A percentile compares a stretch with the other conserved stretches of the same genome.
Evolutionary conservation across 306 rosid genomes (phyloP).

Genomic region (Alnus glutinosa): DNA sequence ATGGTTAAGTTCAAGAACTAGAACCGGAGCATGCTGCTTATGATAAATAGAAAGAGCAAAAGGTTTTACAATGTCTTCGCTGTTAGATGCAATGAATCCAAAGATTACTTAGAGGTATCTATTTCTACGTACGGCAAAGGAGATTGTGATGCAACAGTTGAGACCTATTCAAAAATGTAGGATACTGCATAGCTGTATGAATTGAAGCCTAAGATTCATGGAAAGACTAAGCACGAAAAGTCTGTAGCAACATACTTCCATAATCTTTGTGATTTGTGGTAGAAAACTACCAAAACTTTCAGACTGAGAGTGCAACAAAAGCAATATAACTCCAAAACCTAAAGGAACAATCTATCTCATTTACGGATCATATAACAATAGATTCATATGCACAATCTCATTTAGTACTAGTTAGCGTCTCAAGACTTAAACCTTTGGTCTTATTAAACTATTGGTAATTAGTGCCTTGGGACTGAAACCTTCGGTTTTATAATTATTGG

Average conservation of each 20-base stretch:
- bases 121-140: background rate
- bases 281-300: background rate
- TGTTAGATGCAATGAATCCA: background rate
- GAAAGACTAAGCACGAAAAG: background rate
- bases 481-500: too few relatives aligned
- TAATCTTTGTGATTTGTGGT: background rate
- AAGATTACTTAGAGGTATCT: background rate
- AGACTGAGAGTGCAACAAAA: background rate
- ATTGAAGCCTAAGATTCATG: background rate
- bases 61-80: background rate
- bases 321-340: too few relatives aligned
- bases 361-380: too few relatives aligned
- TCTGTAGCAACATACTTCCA: background rate
- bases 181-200: background rate
- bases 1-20: background rate
- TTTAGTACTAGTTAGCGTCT: too few relatives aligned
- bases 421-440: too few relatives aligned
- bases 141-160: background rate
- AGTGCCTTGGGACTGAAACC: too few relatives aligned
- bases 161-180: background rate
- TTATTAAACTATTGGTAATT: too few relatives aligned
- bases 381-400: too few relatives aligned
- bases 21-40: background rate
- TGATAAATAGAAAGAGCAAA: background rate
- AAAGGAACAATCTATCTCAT: too few relatives aligned